Conservation (phyloP, 1,284 basidiomycete genomes). For the Neolentinus lepideus region DNA sequence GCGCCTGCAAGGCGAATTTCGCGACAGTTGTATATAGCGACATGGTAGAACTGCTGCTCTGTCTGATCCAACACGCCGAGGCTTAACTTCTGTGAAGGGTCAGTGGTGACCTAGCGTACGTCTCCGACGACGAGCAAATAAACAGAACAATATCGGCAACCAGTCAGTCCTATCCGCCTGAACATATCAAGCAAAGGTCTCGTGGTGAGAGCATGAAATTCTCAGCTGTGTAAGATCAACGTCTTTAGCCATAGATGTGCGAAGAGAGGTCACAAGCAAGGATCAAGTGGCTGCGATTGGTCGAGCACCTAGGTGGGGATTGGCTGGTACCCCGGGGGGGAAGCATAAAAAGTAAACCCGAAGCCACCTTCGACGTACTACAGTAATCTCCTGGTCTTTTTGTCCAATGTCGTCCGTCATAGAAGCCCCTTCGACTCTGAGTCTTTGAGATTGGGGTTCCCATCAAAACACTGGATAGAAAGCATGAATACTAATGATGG, state of each 20-base stretch:
- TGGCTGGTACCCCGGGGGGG: conserved; percentile 1
- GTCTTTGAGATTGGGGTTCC: no score
- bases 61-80: no score
- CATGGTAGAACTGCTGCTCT: neutral
- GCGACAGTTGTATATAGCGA: neutral
- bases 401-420: no score
- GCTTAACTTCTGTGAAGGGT: no score
- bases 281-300: neutral
- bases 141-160: neutral
- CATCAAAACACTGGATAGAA: no score
- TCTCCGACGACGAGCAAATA: no score
- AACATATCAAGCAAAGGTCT: neutral
- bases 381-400: no score
- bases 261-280: neutral
- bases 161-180: neutral
- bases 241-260: neutral
- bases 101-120: no score
- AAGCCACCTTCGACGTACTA: neutral
- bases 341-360: neutral
- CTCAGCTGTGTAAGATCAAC: no score
- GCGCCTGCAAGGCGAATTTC: neutral
- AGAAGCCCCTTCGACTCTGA: no score
- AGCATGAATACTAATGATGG: no score
- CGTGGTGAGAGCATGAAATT: neutral
- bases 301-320: neutral